Conservation (phyloP, 306 rosid species). For the Astragalus membranaceus region DNA sequence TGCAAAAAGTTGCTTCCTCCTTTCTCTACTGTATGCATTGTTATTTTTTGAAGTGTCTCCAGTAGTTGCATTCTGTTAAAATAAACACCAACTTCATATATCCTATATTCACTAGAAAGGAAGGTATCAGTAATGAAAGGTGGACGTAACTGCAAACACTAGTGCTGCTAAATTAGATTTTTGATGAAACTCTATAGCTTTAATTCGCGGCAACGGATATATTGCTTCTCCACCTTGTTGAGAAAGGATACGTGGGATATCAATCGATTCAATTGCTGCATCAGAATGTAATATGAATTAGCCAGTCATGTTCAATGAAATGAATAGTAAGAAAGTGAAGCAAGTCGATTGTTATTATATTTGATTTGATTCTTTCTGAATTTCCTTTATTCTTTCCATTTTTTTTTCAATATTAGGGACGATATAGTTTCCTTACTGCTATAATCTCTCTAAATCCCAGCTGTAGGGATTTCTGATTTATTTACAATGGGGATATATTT, state of each 20-base stretch:
- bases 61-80: slow-evolving; percentile 53
- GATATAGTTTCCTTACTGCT: too few relatives aligned
- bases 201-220: slow-evolving; percentile 84
- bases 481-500: too few relatives aligned
- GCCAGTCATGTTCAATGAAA: slow-evolving; percentile 14
- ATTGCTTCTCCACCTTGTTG: slow-evolving; percentile 98
- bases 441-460: too few relatives aligned
- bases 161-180: slow-evolving; percentile 83
- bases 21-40: slow-evolving; percentile 66
- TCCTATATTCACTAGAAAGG: neutral
- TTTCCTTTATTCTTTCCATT: neutral
- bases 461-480: too few relatives aligned
- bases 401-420: too few relatives aligned
- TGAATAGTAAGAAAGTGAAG: slow-evolving; percentile 6
- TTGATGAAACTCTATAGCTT: slow-evolving; percentile 82
- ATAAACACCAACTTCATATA: slow-evolving; percentile 24
- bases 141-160: slow-evolving; percentile 75
- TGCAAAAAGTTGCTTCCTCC: slow-evolving; percentile 92
- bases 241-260: slow-evolving; percentile 93
- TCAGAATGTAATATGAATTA: slow-evolving; percentile 20
- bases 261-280: slow-evolving; percentile 91
- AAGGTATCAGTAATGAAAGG: slow-evolving; percentile 8
- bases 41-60: slow-evolving; percentile 70
- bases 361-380: neutral
- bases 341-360: slow-evolving; percentile 2